phyloP scores from a whole-genome alignment of 352 stramenopile species.

The Phytophthora crassamura region DNA sequence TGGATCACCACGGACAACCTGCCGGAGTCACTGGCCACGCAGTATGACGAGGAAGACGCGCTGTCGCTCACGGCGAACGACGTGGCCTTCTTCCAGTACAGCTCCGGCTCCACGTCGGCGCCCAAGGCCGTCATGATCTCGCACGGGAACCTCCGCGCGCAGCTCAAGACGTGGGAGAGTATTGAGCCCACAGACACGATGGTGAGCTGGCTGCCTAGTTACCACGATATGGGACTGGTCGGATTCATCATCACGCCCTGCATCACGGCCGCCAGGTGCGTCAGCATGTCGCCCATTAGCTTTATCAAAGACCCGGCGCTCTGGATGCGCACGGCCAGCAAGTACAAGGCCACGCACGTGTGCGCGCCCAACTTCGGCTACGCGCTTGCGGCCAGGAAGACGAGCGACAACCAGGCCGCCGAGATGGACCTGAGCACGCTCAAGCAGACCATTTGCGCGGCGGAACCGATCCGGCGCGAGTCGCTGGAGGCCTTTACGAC shows the following conservation, averaged over 20 bases:
- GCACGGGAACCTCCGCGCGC: constrained; percentile 74
- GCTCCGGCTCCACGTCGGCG: constrained; percentile 77
- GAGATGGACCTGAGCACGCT: constrained; percentile 69
- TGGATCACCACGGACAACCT: constrained; percentile 81
- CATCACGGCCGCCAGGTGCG: constrained; percentile 61
- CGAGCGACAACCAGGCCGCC: constrained; percentile 62
- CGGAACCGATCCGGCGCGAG: constrained; percentile 81
- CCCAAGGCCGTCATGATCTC: constrained; percentile 89
- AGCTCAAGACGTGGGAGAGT: constrained; percentile 81
- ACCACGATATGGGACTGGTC: constrained; percentile 88
- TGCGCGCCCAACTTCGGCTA: constrained; percentile 87
- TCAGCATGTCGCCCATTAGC: constrained; percentile 85
- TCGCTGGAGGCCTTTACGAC: constrained; percentile 76
- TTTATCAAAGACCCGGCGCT: constrained; percentile 88
- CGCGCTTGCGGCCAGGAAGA: constrained; percentile 76
- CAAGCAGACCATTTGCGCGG: constrained; percentile 82
- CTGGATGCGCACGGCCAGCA: constrained; percentile 79
- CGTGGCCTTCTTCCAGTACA: constrained; percentile 89
- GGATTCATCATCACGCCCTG: constrained; percentile 83
- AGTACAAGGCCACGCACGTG: constrained; percentile 83
- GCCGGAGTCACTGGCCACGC: constrained; percentile 51
- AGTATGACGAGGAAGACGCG: constrained; percentile 56
- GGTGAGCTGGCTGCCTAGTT: constrained; percentile 82
- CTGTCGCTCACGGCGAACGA: constrained; percentile 57
- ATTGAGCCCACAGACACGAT: constrained; percentile 69